phyloP scores from a whole-genome alignment of 176 grass and related monocot genomes.

The Oropetium thomaeum region DNA sequence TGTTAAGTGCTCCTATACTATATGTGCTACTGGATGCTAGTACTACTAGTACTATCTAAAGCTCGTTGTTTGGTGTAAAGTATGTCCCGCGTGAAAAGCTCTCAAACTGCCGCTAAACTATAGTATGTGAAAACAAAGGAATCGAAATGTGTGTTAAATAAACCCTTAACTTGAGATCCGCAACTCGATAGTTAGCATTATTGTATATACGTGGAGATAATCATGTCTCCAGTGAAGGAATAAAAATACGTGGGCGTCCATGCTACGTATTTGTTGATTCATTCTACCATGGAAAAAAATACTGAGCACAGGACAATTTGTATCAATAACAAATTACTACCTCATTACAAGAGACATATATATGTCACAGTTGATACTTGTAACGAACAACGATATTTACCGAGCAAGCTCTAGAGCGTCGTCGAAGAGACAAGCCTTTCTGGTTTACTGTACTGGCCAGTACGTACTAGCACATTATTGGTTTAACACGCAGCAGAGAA shows the following conservation, averaged over 20 bases:
- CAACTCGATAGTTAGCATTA: background rate
- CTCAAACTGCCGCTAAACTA: slow-evolving; percentile 18
- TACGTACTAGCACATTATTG: background rate
- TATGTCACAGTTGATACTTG: no score
- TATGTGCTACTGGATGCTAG: no score
- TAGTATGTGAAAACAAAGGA: background rate
- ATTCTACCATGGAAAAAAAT: no score
- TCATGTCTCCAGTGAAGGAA: no score
- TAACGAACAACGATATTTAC: no score
- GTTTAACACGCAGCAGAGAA: background rate
- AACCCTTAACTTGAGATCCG: slow-evolving; percentile 34
- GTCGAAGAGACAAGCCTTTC: background rate
- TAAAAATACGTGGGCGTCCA: no score
- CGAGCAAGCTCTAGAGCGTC: background rate
- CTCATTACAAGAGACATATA: no score
- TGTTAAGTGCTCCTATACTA: background rate
- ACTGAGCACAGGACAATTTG: no score
- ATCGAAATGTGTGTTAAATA: slow-evolving; percentile 28
- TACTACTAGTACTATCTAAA: background rate
- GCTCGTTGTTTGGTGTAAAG: slow-evolving; percentile 30
- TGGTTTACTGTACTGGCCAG: no score
- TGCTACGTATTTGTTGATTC: background rate
- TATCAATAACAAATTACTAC: no score
- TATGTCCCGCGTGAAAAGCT: slow-evolving; percentile 39
- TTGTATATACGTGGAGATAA: slow-evolving; percentile 7